Conservation (phyloP, 768 basidiomycete species). For the Boletus rubescentipes region DNA sequence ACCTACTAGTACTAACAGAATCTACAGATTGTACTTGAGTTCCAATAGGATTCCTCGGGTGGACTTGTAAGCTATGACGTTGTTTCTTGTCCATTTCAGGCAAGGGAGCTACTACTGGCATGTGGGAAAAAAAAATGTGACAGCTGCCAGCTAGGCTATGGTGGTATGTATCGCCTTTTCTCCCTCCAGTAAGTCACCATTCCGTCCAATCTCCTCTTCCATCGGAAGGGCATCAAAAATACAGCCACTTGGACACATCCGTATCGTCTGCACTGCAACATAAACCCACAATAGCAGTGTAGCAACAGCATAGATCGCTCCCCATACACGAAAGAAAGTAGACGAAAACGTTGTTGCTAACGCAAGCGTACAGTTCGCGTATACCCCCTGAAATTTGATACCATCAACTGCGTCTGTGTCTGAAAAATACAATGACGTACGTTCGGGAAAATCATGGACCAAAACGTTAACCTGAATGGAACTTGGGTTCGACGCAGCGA, state of each 20-base stretch:
- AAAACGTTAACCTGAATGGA: constrained; percentile 57
- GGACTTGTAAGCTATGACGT: neutral
- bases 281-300: constrained; percentile 54
- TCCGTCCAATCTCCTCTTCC: constrained; percentile 31
- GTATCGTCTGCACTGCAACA: constrained; percentile 45
- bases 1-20: too few species aligned
- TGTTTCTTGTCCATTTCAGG: too few species aligned
- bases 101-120: too few species aligned
- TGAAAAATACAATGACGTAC: constrained; percentile 33
- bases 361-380: constrained; percentile 60
- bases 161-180: neutral
- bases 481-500: constrained; percentile 41
- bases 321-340: constrained; percentile 54
- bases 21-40: too few species aligned
- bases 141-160: too few species aligned
- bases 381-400: constrained; percentile 48
- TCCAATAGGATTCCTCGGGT: neutral
- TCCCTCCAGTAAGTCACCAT: neutral
- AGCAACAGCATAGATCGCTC: constrained; percentile 50
- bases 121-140: too few species aligned
- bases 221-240: constrained; percentile 46
- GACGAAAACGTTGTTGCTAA: constrained; percentile 52
- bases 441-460: constrained; percentile 74
- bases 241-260: constrained; percentile 32
- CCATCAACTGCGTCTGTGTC: neutral